A percentile compares a stretch with the other conserved stretches of the same genome.
Evolutionary conservation across 2,329 filamentous ascomycete species (phyloP).

Genomic region (Colletotrichum destructivum): DNA sequence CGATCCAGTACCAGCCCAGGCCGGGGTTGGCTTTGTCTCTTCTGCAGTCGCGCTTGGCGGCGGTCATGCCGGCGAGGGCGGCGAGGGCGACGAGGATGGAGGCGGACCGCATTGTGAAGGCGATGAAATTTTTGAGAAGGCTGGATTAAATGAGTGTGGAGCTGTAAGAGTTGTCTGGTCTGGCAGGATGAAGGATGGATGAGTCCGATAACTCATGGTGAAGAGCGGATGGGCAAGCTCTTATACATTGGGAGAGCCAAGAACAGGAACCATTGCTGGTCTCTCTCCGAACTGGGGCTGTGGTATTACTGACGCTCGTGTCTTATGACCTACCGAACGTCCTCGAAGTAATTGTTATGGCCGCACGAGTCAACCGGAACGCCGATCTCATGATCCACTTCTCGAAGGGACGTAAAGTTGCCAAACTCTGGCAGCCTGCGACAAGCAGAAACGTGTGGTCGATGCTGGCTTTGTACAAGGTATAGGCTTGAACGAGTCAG

Average conservation of each 20-base stretch:
- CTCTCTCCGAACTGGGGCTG: background rate
- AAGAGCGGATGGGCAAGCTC: background rate
- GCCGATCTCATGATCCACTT: background rate
- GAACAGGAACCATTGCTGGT: background rate
- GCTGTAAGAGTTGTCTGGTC: background rate
- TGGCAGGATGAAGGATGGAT: no score
- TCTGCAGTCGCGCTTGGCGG: conserved; percentile 6
- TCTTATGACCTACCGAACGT: background rate
- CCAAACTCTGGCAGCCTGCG: background rate
- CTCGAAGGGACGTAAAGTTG: background rate
- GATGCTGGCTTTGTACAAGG: background rate
- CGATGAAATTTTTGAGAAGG: no score
- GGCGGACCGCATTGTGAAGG: background rate
- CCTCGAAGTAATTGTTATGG: background rate
- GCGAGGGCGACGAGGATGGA: background rate
- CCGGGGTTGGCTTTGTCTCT: conserved; percentile 6
- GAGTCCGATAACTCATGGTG: rapidly evolving
- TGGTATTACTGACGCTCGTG: background rate
- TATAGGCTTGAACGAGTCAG: background rate
- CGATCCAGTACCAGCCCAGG: conserved; percentile 14
- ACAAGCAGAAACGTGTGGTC: background rate
- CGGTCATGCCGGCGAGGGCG: conserved; percentile 2
- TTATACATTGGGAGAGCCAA: background rate
- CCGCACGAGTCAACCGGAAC: background rate
- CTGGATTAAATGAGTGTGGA: no score